A percentile compares a stretch with the other conserved stretches of the same genome.
Conservation (phyloP, 2,329 filamentous ascomycete species). For the Talaromyces atroroseus region DNA sequence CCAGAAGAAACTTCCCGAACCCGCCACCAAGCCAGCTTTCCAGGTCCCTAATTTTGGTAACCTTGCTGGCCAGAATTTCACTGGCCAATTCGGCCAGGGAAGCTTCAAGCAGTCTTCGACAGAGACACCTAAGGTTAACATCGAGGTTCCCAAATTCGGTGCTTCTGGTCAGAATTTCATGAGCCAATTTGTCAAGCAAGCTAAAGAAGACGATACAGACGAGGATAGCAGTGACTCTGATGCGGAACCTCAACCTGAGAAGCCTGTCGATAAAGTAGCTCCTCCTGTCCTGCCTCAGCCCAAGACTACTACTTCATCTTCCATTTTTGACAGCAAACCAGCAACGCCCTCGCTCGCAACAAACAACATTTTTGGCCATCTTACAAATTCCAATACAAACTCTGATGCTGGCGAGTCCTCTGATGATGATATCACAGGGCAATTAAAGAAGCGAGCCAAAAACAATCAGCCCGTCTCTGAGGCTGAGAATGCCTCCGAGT, state of each 20-base stretch:
- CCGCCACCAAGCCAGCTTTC: conserved; percentile 8
- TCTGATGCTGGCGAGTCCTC: conserved; percentile 9
- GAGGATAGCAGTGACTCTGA: conserved; percentile 21
- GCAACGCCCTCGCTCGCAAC: conserved; percentile 2
- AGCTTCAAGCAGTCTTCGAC: conserved; percentile 11
- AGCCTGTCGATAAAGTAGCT: conserved; percentile 8
- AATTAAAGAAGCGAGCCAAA: conserved; percentile 7
- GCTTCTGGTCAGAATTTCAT: conserved; percentile 8
- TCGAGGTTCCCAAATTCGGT: conserved; percentile 11
- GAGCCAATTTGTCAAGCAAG: conserved; percentile 11
- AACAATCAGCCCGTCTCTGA: neutral
- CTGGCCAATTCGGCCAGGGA: conserved; percentile 10
- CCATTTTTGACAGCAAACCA: conserved; percentile 11
- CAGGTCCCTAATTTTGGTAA: conserved; percentile 13
- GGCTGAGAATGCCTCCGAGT: neutral
- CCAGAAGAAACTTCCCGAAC: neutral
- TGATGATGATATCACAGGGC: conserved; percentile 9
- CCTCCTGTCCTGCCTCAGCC: neutral
- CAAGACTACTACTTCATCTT: neutral
- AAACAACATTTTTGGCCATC: conserved; percentile 13
- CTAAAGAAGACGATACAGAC: conserved; percentile 11
- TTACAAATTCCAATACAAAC: conserved; percentile 7
- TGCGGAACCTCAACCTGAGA: conserved; percentile 30
- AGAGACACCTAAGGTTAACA: neutral
- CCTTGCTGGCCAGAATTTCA: conserved; percentile 6